phyloP scores from a whole-genome alignment of 139 green algal genomes.

The Chlorella sp. region DNA sequence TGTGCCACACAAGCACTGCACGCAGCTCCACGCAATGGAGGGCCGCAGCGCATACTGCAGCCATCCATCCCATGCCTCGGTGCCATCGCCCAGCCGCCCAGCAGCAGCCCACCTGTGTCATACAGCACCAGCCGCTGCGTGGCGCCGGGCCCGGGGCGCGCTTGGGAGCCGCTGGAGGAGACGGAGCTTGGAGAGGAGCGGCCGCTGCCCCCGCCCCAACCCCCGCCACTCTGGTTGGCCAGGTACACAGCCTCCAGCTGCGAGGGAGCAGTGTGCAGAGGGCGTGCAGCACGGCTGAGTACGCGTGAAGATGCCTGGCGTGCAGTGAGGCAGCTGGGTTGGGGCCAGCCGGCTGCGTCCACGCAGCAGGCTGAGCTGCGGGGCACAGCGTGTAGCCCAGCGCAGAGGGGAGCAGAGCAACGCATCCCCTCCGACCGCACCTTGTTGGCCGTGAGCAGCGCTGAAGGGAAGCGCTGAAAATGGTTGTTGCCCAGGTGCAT shows the following conservation, averaged over 20 bases:
- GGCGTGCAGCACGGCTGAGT: too few species aligned
- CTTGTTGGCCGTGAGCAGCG: conserved; percentile 4
- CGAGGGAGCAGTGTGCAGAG: too few species aligned
- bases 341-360: too few species aligned
- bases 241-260: conserved; percentile 5
- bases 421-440: not conserved
- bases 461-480: conserved; percentile 22
- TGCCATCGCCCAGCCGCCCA: too few species aligned
- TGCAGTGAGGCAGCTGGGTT: too few species aligned
- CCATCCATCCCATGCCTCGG: too few species aligned
- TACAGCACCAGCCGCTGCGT: not conserved
- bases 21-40: not conserved
- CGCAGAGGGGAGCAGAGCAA: not conserved
- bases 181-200: not conserved
- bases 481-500: conserved; percentile 38
- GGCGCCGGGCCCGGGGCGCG: not conserved
- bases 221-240: conserved; percentile 11
- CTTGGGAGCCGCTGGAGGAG: not conserved
- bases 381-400: too few species aligned
- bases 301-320: too few species aligned
- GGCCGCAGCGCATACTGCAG: not conserved
- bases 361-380: too few species aligned
- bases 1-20: too few species aligned
- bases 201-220: not conserved
- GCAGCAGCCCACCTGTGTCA: not conserved